These are phyloP conservation scores for Nigrospora osmanthi DNA, from an alignment of 2,329 filamentous ascomycete species.

Conservation along the genomic window DNA sequence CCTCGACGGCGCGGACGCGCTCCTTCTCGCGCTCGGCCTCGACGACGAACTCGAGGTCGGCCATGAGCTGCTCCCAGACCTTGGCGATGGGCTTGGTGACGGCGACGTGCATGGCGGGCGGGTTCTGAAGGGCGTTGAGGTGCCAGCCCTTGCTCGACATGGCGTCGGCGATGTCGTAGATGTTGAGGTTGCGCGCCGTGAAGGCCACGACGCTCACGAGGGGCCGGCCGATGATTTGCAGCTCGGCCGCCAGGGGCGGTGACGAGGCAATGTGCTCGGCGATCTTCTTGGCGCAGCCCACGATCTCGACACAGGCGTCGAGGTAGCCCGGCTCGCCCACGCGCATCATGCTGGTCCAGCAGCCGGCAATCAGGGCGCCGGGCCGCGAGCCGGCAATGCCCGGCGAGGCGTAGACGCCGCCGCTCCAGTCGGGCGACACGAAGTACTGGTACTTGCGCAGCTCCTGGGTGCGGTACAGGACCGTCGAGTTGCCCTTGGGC, in stretches of 20 bases:
- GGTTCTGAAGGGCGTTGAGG: slow-evolving; percentile 86
- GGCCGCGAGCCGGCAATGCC: slow-evolving; percentile 87
- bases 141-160: slow-evolving; percentile 88
- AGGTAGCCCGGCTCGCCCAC: slow-evolving; percentile 86
- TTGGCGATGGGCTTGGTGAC: slow-evolving; percentile 82
- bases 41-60: slow-evolving; percentile 60
- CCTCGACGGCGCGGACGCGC: slow-evolving; percentile 61
- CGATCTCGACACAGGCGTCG: slow-evolving; percentile 78
- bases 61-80: slow-evolving; percentile 71
- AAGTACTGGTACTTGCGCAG: slow-evolving; percentile 93
- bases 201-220: slow-evolving; percentile 90
- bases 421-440: slow-evolving; percentile 88
- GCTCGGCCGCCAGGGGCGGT: slow-evolving; percentile 60
- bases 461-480: slow-evolving; percentile 76
- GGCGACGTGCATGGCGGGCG: slow-evolving; percentile 87
- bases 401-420: slow-evolving; percentile 91
- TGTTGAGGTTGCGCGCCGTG: slow-evolving; percentile 71
- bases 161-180: slow-evolving; percentile 89
- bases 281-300: slow-evolving; percentile 79
- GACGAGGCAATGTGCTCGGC: slow-evolving; percentile 64
- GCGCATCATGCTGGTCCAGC: slow-evolving; percentile 87
- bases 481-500: slow-evolving; percentile 91
- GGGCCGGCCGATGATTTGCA: slow-evolving; percentile 76
- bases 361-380: slow-evolving; percentile 88
- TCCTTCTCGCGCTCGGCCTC: slow-evolving; percentile 77